Percentiles rank a stretch among this genome's conserved stretches.
Evolutionary conservation across 306 rosid genomes (phyloP).

Genomic region (Ammopiptanthus mongolicus): DNA sequence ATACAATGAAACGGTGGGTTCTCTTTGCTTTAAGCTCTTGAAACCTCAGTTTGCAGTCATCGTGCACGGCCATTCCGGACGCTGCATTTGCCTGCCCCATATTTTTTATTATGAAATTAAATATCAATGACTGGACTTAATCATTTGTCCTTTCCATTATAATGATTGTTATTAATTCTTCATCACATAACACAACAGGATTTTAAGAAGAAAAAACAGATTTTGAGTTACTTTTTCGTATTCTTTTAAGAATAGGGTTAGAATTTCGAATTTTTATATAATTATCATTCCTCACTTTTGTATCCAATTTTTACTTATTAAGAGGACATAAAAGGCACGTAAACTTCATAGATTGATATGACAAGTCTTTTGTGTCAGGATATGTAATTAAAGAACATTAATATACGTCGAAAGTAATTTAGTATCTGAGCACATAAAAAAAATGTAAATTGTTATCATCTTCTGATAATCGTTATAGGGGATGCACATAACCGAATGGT

Average conservation of each 20-base stretch:
- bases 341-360: background rate
- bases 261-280: background rate
- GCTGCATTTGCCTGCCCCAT: slow-evolving; percentile 72
- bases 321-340: too few relatives aligned
- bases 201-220: background rate
- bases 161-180: background rate
- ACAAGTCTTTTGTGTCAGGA: background rate
- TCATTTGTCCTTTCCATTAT: background rate
- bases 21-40: slow-evolving; percentile 70
- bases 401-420: too few relatives aligned
- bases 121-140: background rate
- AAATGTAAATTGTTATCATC: background rate
- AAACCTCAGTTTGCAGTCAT: slow-evolving; percentile 80
- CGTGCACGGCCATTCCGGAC: slow-evolving; percentile 85
- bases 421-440: too few relatives aligned
- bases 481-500: background rate
- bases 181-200: background rate
- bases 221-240: background rate
- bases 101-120: background rate
- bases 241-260: background rate
- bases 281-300: background rate
- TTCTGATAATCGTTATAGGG: background rate
- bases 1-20: slow-evolving; percentile 66
- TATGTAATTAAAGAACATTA: background rate
- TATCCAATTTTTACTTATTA: too few relatives aligned